Conservation (phyloP, 495 filamentous ascomycete genomes). For the Xylaria telfairii region DNA sequence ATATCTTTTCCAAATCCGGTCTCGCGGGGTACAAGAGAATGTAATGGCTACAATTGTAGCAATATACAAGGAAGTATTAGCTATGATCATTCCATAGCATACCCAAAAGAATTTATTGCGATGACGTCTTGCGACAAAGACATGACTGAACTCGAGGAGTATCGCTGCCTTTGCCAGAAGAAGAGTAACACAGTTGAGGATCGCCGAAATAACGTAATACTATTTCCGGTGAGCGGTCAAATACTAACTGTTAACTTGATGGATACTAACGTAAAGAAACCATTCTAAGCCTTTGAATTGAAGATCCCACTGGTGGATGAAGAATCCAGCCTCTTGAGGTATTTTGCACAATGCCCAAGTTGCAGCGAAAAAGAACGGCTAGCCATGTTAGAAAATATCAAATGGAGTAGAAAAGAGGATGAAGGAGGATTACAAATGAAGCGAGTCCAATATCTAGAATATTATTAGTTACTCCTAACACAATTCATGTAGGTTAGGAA, state of each 20-base stretch:
- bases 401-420: background rate
- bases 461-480: background rate
- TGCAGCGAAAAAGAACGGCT: slow-evolving; percentile 9
- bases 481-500: background rate
- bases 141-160: background rate
- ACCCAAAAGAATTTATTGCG: slow-evolving; percentile 7
- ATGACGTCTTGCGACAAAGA: background rate
- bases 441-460: slow-evolving; percentile 1
- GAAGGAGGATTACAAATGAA: background rate
- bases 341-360: background rate
- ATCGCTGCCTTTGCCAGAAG: background rate
- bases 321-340: background rate
- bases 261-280: slow-evolving; percentile 7
- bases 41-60: background rate
- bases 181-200: background rate
- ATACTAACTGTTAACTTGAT: background rate
- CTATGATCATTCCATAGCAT: slow-evolving; percentile 6
- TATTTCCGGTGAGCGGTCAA: background rate
- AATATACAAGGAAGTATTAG: background rate
- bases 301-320: slow-evolving; percentile 13
- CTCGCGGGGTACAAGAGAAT: background rate
- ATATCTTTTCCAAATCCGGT: background rate
- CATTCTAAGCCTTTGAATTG: background rate
- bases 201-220: background rate
- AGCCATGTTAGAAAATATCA: background rate